Evolutionary conservation across 1,284 basidiomycete genomes (phyloP).

Genomic region (Afroboletus lepidellus): DNA sequence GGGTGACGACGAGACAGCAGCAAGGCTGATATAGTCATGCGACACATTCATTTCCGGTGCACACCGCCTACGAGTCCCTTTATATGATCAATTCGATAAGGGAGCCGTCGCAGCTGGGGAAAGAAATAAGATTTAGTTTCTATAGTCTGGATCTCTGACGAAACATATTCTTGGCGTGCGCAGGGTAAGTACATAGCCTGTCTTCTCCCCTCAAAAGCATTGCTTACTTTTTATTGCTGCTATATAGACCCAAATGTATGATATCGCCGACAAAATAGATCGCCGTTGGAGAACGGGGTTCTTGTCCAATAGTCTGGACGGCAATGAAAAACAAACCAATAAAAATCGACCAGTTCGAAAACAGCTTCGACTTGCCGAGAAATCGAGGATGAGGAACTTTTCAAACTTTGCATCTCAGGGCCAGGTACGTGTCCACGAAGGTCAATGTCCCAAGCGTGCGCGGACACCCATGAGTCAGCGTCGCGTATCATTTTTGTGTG

Average conservation of each 20-base stretch:
- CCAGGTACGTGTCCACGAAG: too few species aligned
- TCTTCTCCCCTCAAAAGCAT: not conserved
- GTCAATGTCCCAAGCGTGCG: too few species aligned
- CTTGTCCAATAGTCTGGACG: not conserved
- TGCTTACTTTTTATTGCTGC: not conserved
- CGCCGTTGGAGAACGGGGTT: not conserved
- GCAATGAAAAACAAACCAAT: not conserved
- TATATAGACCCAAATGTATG: not conserved
- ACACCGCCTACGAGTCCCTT: too few species aligned
- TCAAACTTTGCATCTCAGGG: not conserved
- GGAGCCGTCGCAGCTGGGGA: too few species aligned
- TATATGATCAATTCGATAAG: too few species aligned
- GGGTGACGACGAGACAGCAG: not conserved
- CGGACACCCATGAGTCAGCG: too few species aligned
- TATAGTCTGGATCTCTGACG: too few species aligned
- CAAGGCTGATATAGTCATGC: not conserved
- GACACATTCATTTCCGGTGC: too few species aligned
- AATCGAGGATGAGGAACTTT: not conserved
- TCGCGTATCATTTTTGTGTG: too few species aligned
- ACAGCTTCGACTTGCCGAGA: not conserved
- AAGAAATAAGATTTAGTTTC: too few species aligned
- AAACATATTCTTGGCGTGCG: not conserved
- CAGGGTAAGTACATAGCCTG: too few species aligned
- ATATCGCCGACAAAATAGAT: not conserved
- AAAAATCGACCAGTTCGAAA: not conserved